Conservation (phyloP, 2,329 filamentous ascomycete genomes). For the Colletotrichum sp. region DNA sequence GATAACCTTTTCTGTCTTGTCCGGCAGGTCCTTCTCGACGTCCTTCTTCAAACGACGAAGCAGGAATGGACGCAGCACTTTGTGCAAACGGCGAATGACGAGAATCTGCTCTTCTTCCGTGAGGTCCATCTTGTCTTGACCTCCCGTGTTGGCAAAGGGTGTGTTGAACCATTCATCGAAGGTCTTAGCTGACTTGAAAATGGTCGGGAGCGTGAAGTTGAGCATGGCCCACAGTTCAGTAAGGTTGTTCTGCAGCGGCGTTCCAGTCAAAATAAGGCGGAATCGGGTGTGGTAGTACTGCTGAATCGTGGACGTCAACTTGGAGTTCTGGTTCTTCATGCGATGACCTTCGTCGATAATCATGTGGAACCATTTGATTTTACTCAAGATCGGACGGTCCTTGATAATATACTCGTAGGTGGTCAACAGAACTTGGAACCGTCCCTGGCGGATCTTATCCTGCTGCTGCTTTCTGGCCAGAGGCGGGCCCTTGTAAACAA, state of each 20-base stretch:
- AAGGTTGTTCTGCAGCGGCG: constrained; percentile 95
- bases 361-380: constrained; percentile 99
- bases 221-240: constrained; percentile 97
- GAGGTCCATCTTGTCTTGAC: constrained; percentile 98
- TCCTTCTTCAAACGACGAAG: constrained; percentile 99
- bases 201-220: constrained; percentile 97
- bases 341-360: constrained; percentile 99
- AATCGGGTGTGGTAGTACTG: constrained; percentile 95
- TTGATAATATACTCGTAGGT: constrained; percentile 99
- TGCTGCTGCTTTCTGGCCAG: constrained; percentile 87
- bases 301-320: constrained; percentile 92
- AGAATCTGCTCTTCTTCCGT: constrained; percentile 99
- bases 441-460: constrained; percentile 90
- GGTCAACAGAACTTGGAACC: constrained; percentile 95
- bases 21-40: constrained; percentile 97
- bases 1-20: constrained; percentile 99
- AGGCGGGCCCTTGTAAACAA: constrained; percentile 97
- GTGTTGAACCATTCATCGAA: constrained; percentile 99
- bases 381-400: constrained; percentile 91
- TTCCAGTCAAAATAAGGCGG: constrained; percentile 96
- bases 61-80: constrained; percentile 95
- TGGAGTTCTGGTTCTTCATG: constrained; percentile 98
- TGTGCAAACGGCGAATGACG: constrained; percentile 97
- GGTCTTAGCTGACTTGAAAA: constrained; percentile 98
- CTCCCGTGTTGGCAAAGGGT: constrained; percentile 96